Evolutionary conservation across 805 yeast species (phyloP), one percentile per base, ranked within the genome.

Genomic region (Kazachstania taianensis): DNA sequence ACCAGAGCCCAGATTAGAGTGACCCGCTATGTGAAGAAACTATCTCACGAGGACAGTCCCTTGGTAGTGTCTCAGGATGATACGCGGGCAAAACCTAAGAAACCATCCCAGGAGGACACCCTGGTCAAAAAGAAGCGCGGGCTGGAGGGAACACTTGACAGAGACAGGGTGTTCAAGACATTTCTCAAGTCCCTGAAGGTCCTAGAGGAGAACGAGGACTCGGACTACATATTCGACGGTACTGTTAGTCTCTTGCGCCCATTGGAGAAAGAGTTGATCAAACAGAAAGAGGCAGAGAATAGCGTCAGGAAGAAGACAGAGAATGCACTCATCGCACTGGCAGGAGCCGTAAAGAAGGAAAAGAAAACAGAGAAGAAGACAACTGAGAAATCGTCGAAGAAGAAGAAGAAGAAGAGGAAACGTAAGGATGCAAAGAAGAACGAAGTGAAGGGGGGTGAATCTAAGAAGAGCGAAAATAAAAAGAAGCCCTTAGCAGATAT

Each of bases 131-230:
- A 41, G 29, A 46, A 41, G 34, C 45, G 35, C n/a, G 38, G 32
- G 9, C 14, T 49, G 16, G 50, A 51, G 34, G 63, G 62, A 1
- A 57, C 63, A 4, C 46, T 63, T 20, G 52, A 46, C 7, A 42
- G 42, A 31, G 62, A 58, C 40, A 47, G 49, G 3, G 38, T 52
- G 5, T 62, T 49, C 32, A 46, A 56, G 31, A 49, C 51, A 0
- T 63, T 62, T 32, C 24, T 56, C 32, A 52, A 60, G 29, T 46
- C 61, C 4, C 37, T 50, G 36, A 48, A 48, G 13, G 23, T 46
- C 7, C 30, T 50, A 23, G 41, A 44, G 16, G 48, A 46, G 19
- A 29, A 45, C 22, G 46, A 43, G 17, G 41, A 46, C 5, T 29
- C 45, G n/a, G 43, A 44, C 4, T 53, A 45, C 28, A 33, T 44